These are phyloP conservation scores for Geoglossum cookeanum DNA, from an alignment of 2,329 filamentous ascomycete genomes.

Conservation along the genomic window DNA sequence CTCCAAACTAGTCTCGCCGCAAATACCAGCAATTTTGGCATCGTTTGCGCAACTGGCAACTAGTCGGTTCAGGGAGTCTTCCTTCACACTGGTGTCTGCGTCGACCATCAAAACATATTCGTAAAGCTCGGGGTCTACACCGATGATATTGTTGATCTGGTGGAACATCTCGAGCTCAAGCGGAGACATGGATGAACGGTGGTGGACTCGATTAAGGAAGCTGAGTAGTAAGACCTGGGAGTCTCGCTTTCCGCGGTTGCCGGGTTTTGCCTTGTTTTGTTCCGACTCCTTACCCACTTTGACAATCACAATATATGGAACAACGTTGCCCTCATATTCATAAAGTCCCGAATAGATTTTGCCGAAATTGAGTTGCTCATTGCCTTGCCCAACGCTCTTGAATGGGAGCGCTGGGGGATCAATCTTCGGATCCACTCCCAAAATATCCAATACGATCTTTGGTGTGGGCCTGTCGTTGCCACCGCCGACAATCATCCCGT, in stretches of 20 bases:
- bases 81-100: conserved; percentile 83
- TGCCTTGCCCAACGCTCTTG: conserved; percentile 76
- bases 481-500: conserved; percentile 88
- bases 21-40: conserved; percentile 91
- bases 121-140: conserved; percentile 91
- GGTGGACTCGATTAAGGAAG: conserved; percentile 95
- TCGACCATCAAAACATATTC: conserved; percentile 97
- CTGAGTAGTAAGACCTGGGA: conserved; percentile 91
- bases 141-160: conserved; percentile 97
- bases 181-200: conserved; percentile 83
- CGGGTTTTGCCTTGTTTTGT: conserved; percentile 74
- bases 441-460: conserved; percentile 92
- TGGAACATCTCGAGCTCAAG: conserved; percentile 97
- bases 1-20: conserved; percentile 86
- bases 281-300: conserved; percentile 97
- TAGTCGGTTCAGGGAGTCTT: conserved; percentile 81
- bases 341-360: conserved; percentile 98
- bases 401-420: conserved; percentile 89
- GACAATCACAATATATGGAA: conserved; percentile 87
- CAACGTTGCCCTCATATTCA: conserved; percentile 92
- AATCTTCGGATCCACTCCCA: conserved; percentile 90
- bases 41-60: conserved; percentile 88
- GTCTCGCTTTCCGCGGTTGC: conserved; percentile 96
- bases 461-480: conserved; percentile 94
- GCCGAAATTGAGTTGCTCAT: conserved; percentile 89